Base-by-base conservation (phyloP, 192 early-diverging fungal species). In the Entrophospora sp. region DNA sequence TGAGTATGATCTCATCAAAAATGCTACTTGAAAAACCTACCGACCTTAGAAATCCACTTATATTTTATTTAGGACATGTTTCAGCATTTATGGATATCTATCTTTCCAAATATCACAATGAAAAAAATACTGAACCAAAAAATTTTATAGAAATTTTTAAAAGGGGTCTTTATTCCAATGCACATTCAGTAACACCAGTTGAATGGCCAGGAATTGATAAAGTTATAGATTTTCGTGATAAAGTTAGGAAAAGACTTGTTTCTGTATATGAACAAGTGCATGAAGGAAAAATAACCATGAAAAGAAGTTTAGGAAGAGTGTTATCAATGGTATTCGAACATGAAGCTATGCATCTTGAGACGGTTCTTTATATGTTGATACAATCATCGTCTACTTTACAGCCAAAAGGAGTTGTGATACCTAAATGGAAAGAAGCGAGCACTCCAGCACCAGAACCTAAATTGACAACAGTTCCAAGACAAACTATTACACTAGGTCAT, bases 281-380 rank as follows among this genome's bases (percentile, higher is more conserved):
- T 1, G n/a, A 37, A 16, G 69, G 66, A 28, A n/a, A n/a, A n/a
- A n/a, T n/a, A n/a, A 51, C 53, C 18, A 68, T 76, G 31, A 28
- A 63, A 10, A 71, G 72, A 27, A 62, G 74, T 25, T 25, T 83
- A 31, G 83, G 77, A 5, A 77, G 91, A 20, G 82, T 84, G 14
- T 28, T 94, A 22, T 91, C 83, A 82, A 94, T 96, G 92, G 77
- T 79, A 12, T 94, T 89, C 77, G 94, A 97, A 71, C 94, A 97
- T 70, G 89, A 97, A 64, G 92, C 87, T 1, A 88, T 95, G 92
- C 94, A 97, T 62, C 71, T 93, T 7, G 94, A 97, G 71, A 97
- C 94, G 0, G 37, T 96, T 18, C 72, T 96, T 2, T 93, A 94
- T 65, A 97, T 97, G 92, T 71, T 93, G 2, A 76, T 92, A 4